Conservation (phyloP, 768 basidiomycete genomes). For the Mycena polygramma region DNA sequence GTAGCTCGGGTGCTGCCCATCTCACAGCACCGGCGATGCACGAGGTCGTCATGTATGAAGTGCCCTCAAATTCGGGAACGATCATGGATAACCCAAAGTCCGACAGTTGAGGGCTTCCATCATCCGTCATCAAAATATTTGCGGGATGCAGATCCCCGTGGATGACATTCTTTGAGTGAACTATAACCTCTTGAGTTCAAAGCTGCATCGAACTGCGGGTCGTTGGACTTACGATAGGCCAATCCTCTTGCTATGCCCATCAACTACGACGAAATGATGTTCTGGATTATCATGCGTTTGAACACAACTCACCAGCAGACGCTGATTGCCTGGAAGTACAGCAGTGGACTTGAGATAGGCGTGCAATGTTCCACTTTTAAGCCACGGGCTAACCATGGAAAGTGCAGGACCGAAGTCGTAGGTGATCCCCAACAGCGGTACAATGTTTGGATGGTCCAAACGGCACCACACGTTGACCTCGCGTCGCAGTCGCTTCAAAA, state of each 20-base stretch:
- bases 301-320: neutral
- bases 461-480: slow-evolving; percentile 22
- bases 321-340: neutral
- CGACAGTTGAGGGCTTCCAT: slow-evolving; percentile 5
- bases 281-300: too few relatives aligned
- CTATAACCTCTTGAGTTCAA: neutral
- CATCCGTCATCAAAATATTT: slow-evolving; percentile 13
- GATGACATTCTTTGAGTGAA: slow-evolving; percentile 11
- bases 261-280: neutral
- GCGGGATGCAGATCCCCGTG: slow-evolving; percentile 25
- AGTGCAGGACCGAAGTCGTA: slow-evolving; percentile 22
- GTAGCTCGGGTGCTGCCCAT: slow-evolving; percentile 19
- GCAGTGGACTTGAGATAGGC: neutral
- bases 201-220: too few relatives aligned
- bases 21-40: slow-evolving; percentile 6
- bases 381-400: slow-evolving; percentile 27
- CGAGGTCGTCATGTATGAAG: slow-evolving; percentile 11
- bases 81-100: slow-evolving; percentile 23
- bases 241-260: neutral
- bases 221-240: slow-evolving; percentile 2
- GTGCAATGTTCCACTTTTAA: neutral
- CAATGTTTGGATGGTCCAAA: slow-evolving; percentile 17
- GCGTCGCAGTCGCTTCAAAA: slow-evolving; percentile 9
- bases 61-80: slow-evolving; percentile 20
- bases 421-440: slow-evolving; percentile 13